Percentiles rank a stretch among this genome's conserved stretches.
phyloP scores from a whole-genome alignment of 306 rosid genomes.

The Macrotyloma uniflorum region DNA sequence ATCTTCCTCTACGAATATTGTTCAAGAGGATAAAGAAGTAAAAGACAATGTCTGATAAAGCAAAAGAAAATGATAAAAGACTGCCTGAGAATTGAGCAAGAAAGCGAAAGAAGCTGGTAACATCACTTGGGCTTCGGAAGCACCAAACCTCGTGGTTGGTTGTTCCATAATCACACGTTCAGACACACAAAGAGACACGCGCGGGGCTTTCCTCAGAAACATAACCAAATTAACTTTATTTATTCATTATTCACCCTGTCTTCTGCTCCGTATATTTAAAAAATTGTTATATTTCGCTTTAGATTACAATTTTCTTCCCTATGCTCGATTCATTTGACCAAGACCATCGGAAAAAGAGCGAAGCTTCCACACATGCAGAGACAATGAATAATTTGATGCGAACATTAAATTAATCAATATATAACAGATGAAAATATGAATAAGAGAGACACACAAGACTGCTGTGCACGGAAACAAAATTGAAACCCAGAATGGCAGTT shows the following conservation, averaged over 20 bases:
- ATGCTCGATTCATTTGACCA: constrained; percentile 37
- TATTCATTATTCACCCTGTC: constrained; percentile 9
- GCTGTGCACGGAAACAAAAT: neutral
- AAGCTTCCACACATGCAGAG: constrained; percentile 41
- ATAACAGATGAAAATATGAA: neutral
- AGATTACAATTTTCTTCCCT: neutral
- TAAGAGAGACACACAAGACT: neutral
- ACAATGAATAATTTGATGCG: neutral
- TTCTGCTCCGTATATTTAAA: neutral
- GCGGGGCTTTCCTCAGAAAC: constrained; percentile 26
- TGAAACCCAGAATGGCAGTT: neutral
- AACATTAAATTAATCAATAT: neutral
- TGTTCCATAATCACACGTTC: constrained; percentile 50
- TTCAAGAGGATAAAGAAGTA: neutral
- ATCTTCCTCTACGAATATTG: neutral
- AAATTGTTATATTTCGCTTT: constrained; percentile 20
- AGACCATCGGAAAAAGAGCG: constrained; percentile 22
- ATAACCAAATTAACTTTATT: constrained; percentile 45
- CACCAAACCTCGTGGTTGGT: constrained; percentile 40
- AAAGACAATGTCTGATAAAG: constrained; percentile 42
- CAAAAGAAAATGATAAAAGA: constrained; percentile 20
- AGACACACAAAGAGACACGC: constrained; percentile 10
- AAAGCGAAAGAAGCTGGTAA: constrained; percentile 46
- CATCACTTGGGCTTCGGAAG: constrained; percentile 37
- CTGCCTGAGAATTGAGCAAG: constrained; percentile 11